Conservation (phyloP, 176 grass and related monocot species). For the Chrysopogon serrulatus region DNA sequence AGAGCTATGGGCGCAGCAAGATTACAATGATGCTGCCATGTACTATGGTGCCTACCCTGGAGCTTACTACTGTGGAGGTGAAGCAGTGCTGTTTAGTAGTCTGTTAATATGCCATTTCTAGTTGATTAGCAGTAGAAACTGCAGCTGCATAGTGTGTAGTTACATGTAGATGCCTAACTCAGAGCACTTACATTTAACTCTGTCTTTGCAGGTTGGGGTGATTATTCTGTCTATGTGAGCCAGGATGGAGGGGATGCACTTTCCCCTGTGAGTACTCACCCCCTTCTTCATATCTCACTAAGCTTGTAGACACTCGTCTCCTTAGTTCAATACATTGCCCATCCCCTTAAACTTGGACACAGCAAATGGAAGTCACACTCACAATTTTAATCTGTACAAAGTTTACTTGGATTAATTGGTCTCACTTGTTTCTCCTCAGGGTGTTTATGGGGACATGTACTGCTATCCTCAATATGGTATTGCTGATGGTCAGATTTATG, state of each 20-base stretch:
- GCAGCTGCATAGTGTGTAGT: not conserved
- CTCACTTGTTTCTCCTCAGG: constrained; percentile 37
- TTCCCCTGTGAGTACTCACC: constrained; percentile 31
- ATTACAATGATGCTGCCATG: constrained; percentile 38
- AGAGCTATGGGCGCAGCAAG: constrained; percentile 39
- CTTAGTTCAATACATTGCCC: not conserved
- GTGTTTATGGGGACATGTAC: constrained; percentile 70
- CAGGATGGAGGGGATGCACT: constrained; percentile 39
- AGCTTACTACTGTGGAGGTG: constrained; percentile 66
- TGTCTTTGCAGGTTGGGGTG: constrained; percentile 41
- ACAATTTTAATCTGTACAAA: not conserved
- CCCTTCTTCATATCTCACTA: not conserved
- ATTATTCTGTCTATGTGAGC: constrained; percentile 34
- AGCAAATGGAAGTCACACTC: not conserved
- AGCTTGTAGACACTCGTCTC: not conserved
- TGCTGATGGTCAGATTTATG: constrained; percentile 59
- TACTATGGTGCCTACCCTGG: constrained; percentile 55
- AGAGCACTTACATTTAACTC: not conserved
- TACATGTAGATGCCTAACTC: not conserved
- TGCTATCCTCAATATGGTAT: constrained; percentile 61
- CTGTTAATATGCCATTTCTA: not conserved
- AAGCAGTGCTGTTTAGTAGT: not conserved
- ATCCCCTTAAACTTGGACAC: not conserved
- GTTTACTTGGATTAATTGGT: not conserved
- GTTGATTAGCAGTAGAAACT: not conserved